phyloP scores from a whole-genome alignment of 306 rosid species.

The Benincasa hispida region DNA sequence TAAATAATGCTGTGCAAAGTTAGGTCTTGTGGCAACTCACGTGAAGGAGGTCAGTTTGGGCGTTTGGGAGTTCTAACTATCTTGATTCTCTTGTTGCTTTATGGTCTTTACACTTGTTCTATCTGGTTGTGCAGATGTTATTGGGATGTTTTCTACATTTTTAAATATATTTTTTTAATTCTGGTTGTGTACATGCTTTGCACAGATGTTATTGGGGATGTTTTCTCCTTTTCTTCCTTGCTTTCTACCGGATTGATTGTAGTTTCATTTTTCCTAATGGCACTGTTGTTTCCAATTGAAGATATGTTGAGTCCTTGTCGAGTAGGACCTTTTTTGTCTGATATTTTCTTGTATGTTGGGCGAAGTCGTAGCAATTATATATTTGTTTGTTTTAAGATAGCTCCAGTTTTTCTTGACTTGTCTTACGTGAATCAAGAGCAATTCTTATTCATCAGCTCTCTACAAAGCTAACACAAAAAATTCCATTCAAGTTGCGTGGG shows the following conservation, averaged over 20 bases:
- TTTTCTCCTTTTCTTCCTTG: not conserved
- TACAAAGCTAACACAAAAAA: constrained; percentile 57
- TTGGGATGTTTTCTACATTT: too few relatives aligned
- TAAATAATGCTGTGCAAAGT: not conserved
- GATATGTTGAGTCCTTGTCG: too few relatives aligned
- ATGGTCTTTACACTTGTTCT: not conserved
- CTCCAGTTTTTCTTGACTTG: constrained; percentile 48
- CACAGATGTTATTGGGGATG: not conserved
- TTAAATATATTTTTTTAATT: too few relatives aligned
- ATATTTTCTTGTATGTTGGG: not conserved
- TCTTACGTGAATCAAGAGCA: constrained; percentile 73
- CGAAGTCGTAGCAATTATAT: not conserved
- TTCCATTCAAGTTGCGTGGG: constrained; percentile 75
- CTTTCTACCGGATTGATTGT: too few relatives aligned
- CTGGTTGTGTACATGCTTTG: too few relatives aligned
- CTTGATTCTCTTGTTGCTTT: not conserved
- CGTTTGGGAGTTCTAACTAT: not conserved
- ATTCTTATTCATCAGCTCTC: constrained; percentile 73
- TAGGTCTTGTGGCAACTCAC: too few relatives aligned
- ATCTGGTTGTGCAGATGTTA: not conserved
- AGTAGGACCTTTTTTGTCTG: not conserved
- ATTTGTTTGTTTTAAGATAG: not conserved
- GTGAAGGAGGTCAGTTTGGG: not conserved
- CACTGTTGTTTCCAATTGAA: too few relatives aligned
- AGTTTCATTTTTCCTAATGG: too few relatives aligned